phyloP scores from a whole-genome alignment of 2,329 filamentous ascomycete species.

The Aspergillus ustus region DNA sequence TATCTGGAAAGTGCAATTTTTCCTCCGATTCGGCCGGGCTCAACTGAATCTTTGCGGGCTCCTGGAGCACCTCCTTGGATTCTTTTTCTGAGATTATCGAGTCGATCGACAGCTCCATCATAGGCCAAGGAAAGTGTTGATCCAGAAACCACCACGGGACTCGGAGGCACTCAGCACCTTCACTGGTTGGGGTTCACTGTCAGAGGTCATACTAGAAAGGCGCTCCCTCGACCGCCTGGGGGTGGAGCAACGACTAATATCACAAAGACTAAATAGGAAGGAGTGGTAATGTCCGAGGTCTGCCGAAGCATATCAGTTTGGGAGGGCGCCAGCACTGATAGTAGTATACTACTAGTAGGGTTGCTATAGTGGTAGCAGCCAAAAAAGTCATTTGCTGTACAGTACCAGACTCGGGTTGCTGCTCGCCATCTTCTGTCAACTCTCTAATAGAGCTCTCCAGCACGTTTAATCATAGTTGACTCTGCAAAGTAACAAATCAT shows the following conservation, averaged over 20 bases:
- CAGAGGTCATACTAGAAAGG: not conserved
- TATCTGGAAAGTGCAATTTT: slow-evolving; percentile 8
- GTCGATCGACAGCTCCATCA: slow-evolving; percentile 17
- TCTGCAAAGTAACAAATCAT: not conserved
- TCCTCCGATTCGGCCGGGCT: slow-evolving; percentile 8
- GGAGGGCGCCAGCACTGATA: no score
- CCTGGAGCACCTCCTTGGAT: slow-evolving; percentile 18
- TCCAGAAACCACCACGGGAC: not conserved
- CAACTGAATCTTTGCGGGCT: slow-evolving; percentile 8
- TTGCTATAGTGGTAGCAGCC: not conserved
- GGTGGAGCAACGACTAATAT: slow-evolving; percentile 5
- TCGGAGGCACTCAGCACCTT: not conserved
- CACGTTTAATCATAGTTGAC: no score
- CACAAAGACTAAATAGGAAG: not conserved
- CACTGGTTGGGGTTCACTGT: not conserved
- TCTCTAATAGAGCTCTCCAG: not conserved
- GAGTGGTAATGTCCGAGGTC: not conserved
- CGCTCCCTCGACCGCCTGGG: slow-evolving; percentile 2
- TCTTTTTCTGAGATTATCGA: slow-evolving; percentile 8
- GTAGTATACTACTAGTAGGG: not conserved
- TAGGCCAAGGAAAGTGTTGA: not conserved
- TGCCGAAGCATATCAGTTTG: no score
- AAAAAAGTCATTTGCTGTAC: not conserved
- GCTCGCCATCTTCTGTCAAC: not conserved
- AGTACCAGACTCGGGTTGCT: not conserved